Conservation (phyloP, 371 early-diverging fungal species). For the Mucor ambiguus region DNA sequence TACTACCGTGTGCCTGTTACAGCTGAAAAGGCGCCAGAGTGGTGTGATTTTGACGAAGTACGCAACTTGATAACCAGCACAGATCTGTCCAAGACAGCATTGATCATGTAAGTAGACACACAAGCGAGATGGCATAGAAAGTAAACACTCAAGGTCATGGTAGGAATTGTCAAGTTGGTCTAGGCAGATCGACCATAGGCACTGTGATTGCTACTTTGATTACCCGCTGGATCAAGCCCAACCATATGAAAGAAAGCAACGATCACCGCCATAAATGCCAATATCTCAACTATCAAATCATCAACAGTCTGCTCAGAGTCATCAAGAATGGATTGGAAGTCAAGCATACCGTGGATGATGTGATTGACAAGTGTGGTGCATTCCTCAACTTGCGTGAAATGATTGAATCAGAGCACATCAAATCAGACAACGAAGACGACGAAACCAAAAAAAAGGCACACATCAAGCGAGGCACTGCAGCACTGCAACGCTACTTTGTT, state of each 20-base stretch:
- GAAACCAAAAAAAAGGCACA: constrained; percentile 6
- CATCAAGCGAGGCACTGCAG: constrained; percentile 29
- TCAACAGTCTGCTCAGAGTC: constrained; percentile 60
- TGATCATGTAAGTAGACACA: constrained; percentile 41
- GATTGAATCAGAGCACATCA: constrained; percentile 48
- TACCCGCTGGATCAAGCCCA: constrained; percentile 36
- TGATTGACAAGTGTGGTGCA: constrained; percentile 51
- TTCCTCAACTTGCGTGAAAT: constrained; percentile 50
- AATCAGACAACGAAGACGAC: constrained; percentile 38
- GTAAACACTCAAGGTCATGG: neutral
- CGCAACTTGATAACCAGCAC: constrained; percentile 28
- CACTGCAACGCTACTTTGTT: constrained; percentile 55
- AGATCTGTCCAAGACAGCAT: constrained; percentile 33
- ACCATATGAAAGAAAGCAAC: neutral
- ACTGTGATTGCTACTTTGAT: constrained; percentile 45
- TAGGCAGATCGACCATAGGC: constrained; percentile 56
- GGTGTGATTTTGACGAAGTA: constrained; percentile 56
- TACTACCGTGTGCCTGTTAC: constrained; percentile 58
- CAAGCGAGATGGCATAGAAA: neutral
- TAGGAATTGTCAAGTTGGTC: constrained; percentile 64
- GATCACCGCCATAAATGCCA: constrained; percentile 13
- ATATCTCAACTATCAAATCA: constrained; percentile 47
- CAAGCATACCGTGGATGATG: constrained; percentile 54
- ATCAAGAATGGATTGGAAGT: constrained; percentile 57
- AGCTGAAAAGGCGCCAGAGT: constrained; percentile 54